Evolutionary conservation across 2,329 filamentous ascomycete genomes (phyloP).

Genomic region (Ophiostoma piceae): DNA sequence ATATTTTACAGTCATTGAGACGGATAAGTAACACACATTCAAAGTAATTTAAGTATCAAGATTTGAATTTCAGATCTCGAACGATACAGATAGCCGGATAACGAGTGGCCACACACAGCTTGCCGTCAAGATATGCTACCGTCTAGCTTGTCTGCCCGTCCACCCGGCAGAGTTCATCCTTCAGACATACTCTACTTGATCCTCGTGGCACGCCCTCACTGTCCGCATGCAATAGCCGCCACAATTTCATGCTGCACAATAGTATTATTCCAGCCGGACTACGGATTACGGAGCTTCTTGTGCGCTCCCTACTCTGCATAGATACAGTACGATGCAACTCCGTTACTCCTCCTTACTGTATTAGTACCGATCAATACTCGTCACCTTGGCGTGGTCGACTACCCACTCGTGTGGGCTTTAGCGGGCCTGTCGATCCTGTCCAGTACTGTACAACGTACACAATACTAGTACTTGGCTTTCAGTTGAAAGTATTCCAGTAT

Average conservation of each 20-base stretch:
- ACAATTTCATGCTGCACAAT: not conserved
- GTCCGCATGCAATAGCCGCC: conserved; percentile 3
- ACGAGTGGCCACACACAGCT: no score
- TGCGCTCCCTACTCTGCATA: no score
- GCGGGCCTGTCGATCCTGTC: not conserved
- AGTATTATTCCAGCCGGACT: not conserved
- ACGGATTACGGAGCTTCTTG: not conserved
- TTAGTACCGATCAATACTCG: not conserved
- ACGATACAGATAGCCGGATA: no score
- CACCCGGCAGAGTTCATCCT: not conserved
- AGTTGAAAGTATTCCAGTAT: not conserved
- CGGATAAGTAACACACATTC: no score
- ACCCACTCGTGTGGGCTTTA: not conserved
- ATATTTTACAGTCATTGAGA: no score
- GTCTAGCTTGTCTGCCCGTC: no score
- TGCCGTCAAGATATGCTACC: no score
- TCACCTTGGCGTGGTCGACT: not conserved
- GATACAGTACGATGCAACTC: no score
- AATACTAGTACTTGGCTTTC: not conserved
- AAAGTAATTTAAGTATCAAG: no score
- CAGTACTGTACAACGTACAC: not conserved
- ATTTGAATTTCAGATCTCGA: no score
- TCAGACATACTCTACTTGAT: not conserved
- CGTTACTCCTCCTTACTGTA: not conserved
- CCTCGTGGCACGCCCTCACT: not conserved